Evolutionary conservation across 2,329 filamentous ascomycete genomes (phyloP).

Genomic region (Blumeria graminis): DNA sequence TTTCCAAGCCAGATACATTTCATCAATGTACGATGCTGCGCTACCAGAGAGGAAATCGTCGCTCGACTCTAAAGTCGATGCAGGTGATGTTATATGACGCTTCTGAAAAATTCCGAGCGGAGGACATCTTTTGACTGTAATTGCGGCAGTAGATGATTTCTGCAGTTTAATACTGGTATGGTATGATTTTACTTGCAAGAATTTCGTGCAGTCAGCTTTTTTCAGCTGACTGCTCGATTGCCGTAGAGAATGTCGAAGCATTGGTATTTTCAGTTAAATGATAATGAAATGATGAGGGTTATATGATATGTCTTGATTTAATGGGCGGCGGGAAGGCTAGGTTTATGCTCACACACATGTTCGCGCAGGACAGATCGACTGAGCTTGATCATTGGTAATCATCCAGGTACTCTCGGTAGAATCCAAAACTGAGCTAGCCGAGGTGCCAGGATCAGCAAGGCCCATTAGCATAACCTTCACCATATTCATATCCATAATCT

Average conservation of each 20-base stretch:
- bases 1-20: constrained; percentile 99
- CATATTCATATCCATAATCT: too few species aligned
- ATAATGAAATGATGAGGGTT: too few species aligned
- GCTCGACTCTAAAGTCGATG: constrained; percentile 47
- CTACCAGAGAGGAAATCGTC: constrained; percentile 94
- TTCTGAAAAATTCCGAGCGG: constrained; percentile 23
- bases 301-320: too few species aligned
- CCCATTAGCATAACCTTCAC: too few species aligned
- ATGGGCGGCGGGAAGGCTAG: too few species aligned
- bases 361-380: too few species aligned
- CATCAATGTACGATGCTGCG: constrained; percentile 96
- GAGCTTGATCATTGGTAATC: too few species aligned
- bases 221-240: constrained; percentile 41
- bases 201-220: constrained; percentile 24
- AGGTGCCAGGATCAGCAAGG: too few species aligned
- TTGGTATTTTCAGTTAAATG: constrained; percentile 18
- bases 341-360: too few species aligned
- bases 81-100: constrained; percentile 29
- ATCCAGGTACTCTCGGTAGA: too few species aligned
- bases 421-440: too few species aligned
- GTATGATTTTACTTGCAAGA: constrained; percentile 16
- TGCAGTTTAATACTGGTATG: constrained; percentile 19
- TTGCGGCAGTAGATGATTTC: constrained; percentile 16
- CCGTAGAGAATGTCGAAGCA: constrained; percentile 47
- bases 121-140: constrained; percentile 23